Conservation (phyloP, 108 stramenopile genomes). For the Pseudonitzschia delicatissima region DNA sequence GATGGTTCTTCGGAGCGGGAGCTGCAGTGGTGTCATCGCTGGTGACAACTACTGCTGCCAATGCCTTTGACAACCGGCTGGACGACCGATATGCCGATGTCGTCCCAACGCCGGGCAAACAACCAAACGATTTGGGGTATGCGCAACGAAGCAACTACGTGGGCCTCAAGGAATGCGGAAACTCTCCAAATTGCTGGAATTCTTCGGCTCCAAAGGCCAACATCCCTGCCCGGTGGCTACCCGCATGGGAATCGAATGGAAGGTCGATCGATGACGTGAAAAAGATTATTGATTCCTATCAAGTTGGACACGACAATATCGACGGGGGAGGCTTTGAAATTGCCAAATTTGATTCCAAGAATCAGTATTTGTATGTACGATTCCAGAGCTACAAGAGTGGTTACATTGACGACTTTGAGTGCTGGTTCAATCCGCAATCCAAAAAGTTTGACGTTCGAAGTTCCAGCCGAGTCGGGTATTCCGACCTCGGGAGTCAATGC, state of each 20-base stretch:
- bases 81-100: constrained; percentile 13
- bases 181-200: constrained; percentile 17
- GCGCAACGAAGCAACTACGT: not conserved
- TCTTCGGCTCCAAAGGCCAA: constrained; percentile 13
- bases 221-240: constrained; percentile 16
- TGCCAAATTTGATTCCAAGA: not conserved
- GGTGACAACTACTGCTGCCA: not conserved
- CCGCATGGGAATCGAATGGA: constrained; percentile 4
- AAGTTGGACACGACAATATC: constrained; percentile 63
- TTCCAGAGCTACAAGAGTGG: constrained; percentile 70
- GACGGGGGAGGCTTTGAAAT: constrained; percentile 74
- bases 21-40: too few species aligned
- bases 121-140: constrained; percentile 18
- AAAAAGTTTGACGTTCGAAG: constrained; percentile 33
- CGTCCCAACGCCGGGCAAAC: constrained; percentile 3
- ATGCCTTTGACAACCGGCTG: constrained; percentile 25
- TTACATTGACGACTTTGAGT: constrained; percentile 72
- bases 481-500: constrained; percentile 78
- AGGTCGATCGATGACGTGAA: not conserved
- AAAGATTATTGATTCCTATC: constrained; percentile 45
- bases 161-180: constrained; percentile 5
- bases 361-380: constrained; percentile 54
- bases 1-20: too few species aligned
- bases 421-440: constrained; percentile 23
- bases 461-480: constrained; percentile 62